These are phyloP conservation scores for Aegle marmelos DNA, from an alignment of 345 rosid species.

Conservation along the genomic window DNA sequence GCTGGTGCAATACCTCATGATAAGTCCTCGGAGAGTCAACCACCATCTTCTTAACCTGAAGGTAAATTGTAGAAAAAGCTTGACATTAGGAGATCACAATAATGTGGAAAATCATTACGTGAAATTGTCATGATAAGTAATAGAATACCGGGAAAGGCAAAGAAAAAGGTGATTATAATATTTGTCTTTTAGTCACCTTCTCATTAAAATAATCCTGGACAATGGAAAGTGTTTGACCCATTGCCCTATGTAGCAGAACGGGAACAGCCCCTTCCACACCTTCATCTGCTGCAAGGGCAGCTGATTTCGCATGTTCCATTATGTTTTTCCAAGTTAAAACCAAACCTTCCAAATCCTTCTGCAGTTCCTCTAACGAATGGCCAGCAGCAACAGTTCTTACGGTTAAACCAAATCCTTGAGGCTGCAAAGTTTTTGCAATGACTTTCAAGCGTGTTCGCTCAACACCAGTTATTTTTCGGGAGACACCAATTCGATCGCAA, in stretches of 20 bases:
- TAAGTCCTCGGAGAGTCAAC: slow-evolving; percentile 94
- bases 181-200: slow-evolving; percentile 40
- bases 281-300: slow-evolving; percentile 96
- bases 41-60: slow-evolving; percentile 83
- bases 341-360: slow-evolving; percentile 82
- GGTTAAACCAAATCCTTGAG: slow-evolving; percentile 85
- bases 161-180: slow-evolving; percentile 3
- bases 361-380: slow-evolving; percentile 79
- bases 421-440: slow-evolving; percentile 90
- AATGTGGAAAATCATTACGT: neutral
- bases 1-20: slow-evolving; percentile 68
- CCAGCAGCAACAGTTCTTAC: slow-evolving; percentile 95
- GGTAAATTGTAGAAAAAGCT: slow-evolving; percentile 3
- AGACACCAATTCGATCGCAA: slow-evolving; percentile 71
- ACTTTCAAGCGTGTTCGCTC: slow-evolving; percentile 87
- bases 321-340: slow-evolving; percentile 88
- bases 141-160: neutral
- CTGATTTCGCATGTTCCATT: slow-evolving; percentile 81
- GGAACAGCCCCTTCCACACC: slow-evolving; percentile 94
- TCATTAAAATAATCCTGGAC: slow-evolving; percentile 92
- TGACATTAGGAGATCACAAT: slow-evolving; percentile 14
- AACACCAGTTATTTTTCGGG: slow-evolving; percentile 71
- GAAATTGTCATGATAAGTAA: slow-evolving; percentile 5
- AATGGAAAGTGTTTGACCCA: slow-evolving; percentile 96
- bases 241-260: slow-evolving; percentile 81